phyloP scores from a whole-genome alignment of 208 protist species.

The Porcisia deanei region DNA sequence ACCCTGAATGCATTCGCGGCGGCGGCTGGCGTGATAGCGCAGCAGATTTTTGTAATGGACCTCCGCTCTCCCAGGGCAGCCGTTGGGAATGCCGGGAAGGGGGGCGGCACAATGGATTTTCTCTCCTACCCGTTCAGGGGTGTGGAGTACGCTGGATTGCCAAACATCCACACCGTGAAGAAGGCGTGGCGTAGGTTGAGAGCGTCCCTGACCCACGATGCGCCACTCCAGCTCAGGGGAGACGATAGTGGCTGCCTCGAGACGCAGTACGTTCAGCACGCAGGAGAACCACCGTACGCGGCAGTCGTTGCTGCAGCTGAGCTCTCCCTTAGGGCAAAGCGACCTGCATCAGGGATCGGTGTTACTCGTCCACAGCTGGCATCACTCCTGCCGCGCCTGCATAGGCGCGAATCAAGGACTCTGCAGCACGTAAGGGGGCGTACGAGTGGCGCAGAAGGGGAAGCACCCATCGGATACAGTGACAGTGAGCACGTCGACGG shows the following conservation, averaged over 20 bases:
- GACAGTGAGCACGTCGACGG: background rate
- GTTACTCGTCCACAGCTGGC: background rate
- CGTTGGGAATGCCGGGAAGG: slow-evolving; percentile 35
- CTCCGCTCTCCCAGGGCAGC: slow-evolving; percentile 37
- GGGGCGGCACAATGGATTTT: slow-evolving; percentile 42
- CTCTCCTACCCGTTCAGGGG: slow-evolving; percentile 24
- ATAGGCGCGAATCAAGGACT: background rate
- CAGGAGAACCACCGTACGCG: slow-evolving; percentile 25
- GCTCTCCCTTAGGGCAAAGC: slow-evolving; percentile 1
- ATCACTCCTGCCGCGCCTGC: background rate
- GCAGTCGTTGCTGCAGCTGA: slow-evolving; percentile 30
- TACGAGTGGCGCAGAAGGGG: background rate
- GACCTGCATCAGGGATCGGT: background rate
- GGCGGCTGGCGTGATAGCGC: slow-evolving; percentile 15
- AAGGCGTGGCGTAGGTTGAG: slow-evolving; percentile 33
- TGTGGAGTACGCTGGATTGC: slow-evolving; percentile 43
- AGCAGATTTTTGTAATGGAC: slow-evolving; percentile 42
- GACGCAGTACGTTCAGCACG: slow-evolving; percentile 18
- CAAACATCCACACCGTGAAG: slow-evolving; percentile 51
- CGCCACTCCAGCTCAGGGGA: slow-evolving; percentile 17
- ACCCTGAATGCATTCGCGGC: slow-evolving; percentile 27
- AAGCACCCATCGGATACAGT: background rate
- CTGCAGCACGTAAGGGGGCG: background rate
- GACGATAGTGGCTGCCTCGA: background rate
- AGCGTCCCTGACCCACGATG: slow-evolving; percentile 28